Conservation (phyloP, 1,284 basidiomycete genomes). For the Apiotrichum mycotoxinovorans region DNA sequence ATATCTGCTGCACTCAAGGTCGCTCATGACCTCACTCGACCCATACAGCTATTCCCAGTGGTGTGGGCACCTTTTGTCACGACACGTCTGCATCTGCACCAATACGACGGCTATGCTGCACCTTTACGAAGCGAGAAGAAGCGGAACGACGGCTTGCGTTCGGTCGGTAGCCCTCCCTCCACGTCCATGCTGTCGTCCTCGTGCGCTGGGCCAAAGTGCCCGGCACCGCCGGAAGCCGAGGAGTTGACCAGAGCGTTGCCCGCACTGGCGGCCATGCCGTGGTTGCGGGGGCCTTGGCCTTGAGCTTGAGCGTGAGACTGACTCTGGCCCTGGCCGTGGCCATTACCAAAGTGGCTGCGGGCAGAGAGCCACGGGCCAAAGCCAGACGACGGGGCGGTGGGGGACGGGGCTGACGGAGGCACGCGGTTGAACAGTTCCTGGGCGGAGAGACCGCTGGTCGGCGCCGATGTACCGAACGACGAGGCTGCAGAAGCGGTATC, state of each 20-base stretch:
- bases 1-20: too few species aligned
- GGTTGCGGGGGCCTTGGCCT: not conserved
- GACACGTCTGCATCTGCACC: not conserved
- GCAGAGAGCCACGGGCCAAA: conserved; percentile 4
- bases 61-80: too few species aligned
- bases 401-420: conserved; percentile 1
- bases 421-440: conserved; percentile 27
- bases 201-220: not conserved
- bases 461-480: not conserved
- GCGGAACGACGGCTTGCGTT: conserved; percentile 36
- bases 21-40: too few species aligned
- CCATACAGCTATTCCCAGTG: too few species aligned
- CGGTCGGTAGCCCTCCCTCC: conserved; percentile 14
- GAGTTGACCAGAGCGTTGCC: too few species aligned
- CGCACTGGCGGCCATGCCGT: too few species aligned
- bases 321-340: not conserved
- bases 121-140: conserved; percentile 45
- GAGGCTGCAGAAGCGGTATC: not conserved
- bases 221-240: too few species aligned
- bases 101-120: conserved; percentile 1
- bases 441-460: conserved; percentile 11
- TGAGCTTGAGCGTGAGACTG: not conserved
- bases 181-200: conserved; percentile 8
- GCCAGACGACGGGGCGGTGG: not conserved
- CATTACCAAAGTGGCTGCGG: not conserved